Evolutionary conservation across 768 basidiomycete species (phyloP), one percentile per base, ranked within the genome.

Genomic region (Serpula lacrymans): DNA sequence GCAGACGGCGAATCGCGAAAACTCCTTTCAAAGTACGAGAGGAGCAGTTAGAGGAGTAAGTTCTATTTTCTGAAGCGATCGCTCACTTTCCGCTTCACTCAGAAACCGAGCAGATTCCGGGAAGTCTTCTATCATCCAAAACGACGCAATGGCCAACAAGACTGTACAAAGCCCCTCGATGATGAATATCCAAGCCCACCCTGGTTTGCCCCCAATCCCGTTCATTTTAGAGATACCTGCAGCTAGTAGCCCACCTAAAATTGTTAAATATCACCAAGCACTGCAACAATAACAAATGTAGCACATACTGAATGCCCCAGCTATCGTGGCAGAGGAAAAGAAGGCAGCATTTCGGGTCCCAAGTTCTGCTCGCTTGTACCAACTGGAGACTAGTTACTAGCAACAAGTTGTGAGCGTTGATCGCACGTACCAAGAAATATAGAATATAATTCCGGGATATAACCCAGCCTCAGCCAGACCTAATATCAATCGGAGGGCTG

Each of bases 41-140:
- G 16, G 16, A 41, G n/a, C 12, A 28, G n/a, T n/a, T n/a, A n/a
- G n/a, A n/a, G n/a, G n/a, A n/a, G n/a, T n/a, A n/a, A n/a, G n/a
- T n/a, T n/a, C n/a, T n/a, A n/a, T n/a, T n/a, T n/a, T n/a, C n/a
- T n/a, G n/a, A n/a, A n/a, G n/a, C 10, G 18, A 24, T 12, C 20
- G 17, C 64, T 42, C 59, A 71, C 78, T 69, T 55, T 87, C 84
- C 17, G 68, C 61, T 28, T 80, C 74, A 3, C 66, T 73, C 22
- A 87, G 61, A 59, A 86, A 87, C 42, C 71, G 80, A 3, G 83
- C 82, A 0, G 70, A 75, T 36, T 83, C 80, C 2, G 84, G 83
- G 55, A 85, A 86, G 55, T 86, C 84, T 50, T 81, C 72, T 13
- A 88, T 73, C 27, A 86, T 62, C 71, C 76, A 86, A 62, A 72